Conservation (phyloP, 495 filamentous ascomycete genomes). For the Parathielavia appendiculata region DNA sequence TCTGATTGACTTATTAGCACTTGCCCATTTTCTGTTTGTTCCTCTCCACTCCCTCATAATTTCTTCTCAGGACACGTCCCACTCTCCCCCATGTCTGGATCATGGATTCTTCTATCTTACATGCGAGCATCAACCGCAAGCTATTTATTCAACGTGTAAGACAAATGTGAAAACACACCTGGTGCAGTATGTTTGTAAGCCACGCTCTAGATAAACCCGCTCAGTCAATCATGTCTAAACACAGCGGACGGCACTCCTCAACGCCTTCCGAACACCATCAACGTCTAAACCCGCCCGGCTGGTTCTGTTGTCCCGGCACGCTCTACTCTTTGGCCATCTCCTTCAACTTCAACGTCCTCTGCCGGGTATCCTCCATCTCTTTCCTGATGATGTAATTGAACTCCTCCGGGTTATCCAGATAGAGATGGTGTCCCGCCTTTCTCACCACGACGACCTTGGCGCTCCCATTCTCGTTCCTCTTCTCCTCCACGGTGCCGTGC, state of each 20-base stretch:
- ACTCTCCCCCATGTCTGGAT: too few species aligned
- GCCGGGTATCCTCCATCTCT: slow-evolving; percentile 69
- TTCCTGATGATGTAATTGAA: slow-evolving; percentile 73
- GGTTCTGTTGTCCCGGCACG: background rate
- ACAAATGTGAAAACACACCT: background rate
- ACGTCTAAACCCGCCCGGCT: background rate
- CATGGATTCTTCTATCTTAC: too few species aligned
- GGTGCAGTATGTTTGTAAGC: background rate
- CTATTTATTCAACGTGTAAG: slow-evolving; percentile 3
- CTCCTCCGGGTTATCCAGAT: slow-evolving; percentile 83
- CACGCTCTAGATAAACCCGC: background rate
- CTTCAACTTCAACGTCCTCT: slow-evolving; percentile 8
- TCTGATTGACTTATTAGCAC: too few species aligned
- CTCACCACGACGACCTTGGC: slow-evolving; percentile 81
- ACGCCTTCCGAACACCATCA: slow-evolving; percentile 1
- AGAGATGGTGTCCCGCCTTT: slow-evolving; percentile 86
- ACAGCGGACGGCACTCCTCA: background rate
- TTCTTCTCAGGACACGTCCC: too few species aligned
- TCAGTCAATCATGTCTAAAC: background rate
- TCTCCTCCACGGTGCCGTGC: slow-evolving; percentile 62
- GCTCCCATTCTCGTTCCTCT: slow-evolving; percentile 63
- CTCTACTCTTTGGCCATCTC: background rate
- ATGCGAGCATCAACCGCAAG: background rate
- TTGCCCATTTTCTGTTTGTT: too few species aligned
- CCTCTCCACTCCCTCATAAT: too few species aligned